A percentile compares a stretch with the other conserved stretches of the same genome.
Conservation (phyloP, 306 rosid species). For the Abrus precatorius region DNA sequence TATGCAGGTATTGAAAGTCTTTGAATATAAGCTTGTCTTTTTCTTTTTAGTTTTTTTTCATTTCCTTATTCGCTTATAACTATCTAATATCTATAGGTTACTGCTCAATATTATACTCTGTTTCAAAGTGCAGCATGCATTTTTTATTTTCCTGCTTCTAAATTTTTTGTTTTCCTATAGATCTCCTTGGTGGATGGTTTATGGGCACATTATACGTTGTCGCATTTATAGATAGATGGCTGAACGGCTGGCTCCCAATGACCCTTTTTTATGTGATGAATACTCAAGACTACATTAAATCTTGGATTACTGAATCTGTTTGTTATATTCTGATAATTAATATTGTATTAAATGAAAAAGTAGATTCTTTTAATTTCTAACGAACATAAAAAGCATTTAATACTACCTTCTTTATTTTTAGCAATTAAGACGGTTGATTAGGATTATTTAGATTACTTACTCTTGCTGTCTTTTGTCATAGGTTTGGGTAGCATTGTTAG, state of each 20-base stretch:
- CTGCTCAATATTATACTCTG: neutral
- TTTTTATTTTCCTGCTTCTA: neutral
- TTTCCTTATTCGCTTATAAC: conserved; percentile 3
- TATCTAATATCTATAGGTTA: neutral
- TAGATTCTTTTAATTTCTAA: neutral
- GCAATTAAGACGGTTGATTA: neutral
- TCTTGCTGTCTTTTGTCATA: neutral
- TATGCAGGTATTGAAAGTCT: conserved; percentile 73
- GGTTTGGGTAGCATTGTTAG: conserved; percentile 18
- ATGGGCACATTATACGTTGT: neutral
- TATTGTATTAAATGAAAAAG: neutral
- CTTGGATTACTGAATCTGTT: neutral
- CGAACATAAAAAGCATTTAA: neutral
- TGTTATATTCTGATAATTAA: neutral
- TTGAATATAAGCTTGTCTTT: neutral
- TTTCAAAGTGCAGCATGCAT: neutral
- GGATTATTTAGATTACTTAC: neutral
- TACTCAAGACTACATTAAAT: neutral
- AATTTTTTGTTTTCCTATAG: neutral
- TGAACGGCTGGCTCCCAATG: neutral
- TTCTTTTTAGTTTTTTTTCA: neutral
- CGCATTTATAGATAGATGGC: neutral
- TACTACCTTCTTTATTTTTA: neutral
- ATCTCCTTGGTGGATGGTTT: neutral
- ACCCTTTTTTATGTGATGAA: neutral